Conservation (phyloP, 805 yeast genomes). For the Saccharomycopsis guyanensis region DNA sequence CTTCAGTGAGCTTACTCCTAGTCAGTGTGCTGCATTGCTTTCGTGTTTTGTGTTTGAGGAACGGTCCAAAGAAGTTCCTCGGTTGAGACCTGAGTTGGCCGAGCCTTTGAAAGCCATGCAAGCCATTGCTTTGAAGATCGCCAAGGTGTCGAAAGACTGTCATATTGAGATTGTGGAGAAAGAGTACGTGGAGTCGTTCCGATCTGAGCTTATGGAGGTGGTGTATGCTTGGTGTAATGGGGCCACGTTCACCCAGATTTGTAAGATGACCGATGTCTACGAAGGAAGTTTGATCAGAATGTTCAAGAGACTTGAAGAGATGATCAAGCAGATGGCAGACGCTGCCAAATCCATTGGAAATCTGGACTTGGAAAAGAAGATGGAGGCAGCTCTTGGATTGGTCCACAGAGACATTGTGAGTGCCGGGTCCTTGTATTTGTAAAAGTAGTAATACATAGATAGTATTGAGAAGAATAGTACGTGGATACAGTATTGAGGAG, state of each 20-base stretch:
- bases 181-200: conserved; percentile 86
- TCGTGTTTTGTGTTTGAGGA: conserved; percentile 98
- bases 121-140: conserved; percentile 86
- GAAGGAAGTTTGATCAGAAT: conserved; percentile 94
- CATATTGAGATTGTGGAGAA: conserved; percentile 85
- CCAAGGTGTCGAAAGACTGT: conserved; percentile 82
- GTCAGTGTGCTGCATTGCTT: conserved; percentile 84
- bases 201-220: conserved; percentile 94
- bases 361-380: conserved; percentile 72
- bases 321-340: conserved; percentile 78
- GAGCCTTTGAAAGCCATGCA: conserved; percentile 85
- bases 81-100: conserved; percentile 81
- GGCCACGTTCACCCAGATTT: conserved; percentile 90
- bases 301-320: conserved; percentile 90
- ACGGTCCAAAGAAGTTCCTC: conserved; percentile 80
- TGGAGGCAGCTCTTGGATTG: conserved; percentile 77
- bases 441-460: no score
- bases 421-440: conserved; percentile 83
- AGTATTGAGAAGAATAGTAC: no score
- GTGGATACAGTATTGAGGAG: no score
- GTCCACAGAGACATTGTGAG: conserved; percentile 95
- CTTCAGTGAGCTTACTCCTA: conserved; percentile 79
- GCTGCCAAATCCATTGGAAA: conserved; percentile 97
- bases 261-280: conserved; percentile 97
- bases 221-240: conserved; percentile 96